Base-by-base conservation (phyloP, 176 grass and related monocot genomes). In the Alopecurus myosuroides region DNA sequence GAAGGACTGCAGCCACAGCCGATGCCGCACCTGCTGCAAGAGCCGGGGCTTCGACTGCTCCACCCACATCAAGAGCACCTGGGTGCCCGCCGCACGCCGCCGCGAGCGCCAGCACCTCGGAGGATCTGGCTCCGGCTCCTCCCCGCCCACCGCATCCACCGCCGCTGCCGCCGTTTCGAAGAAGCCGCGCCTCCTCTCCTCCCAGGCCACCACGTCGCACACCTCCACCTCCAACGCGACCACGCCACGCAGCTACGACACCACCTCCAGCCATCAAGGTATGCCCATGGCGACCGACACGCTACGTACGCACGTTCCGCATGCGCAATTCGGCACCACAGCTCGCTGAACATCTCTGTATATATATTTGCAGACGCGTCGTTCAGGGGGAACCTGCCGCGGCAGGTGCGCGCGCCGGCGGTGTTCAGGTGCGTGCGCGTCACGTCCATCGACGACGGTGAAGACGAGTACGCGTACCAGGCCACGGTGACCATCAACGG, bases 231-330 rank as follows among this genome's bases (percentile, higher is more conserved):
- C 94, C 57, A 99, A 99, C 90, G 90, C 94, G 65, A 94, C 97
- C 82, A 94, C 97, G 2, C 90, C 95, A 0, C 97, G 97, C 52
- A 99, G 97, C 88, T 99, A 88, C 84, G 97, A 97, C 75, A 99
- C 97, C 66, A 97, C 90, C n/a, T 99, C 94, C 68, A 99, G 94
- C 81, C 97, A 94, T 63, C 97, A 97, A 92, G 92, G 94, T 97
- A 72, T 11, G 37, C 63, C 49, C 13, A 42, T n/a, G 58, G 68
- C 22, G 6, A 11, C 57, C 5, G 11, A 11, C 3, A 40, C 3
- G 20, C n/a, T 7, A 23, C 20, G 19, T 35, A n/a, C 20, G 9
- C 70, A 23, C 3, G 6, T 66, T 19, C 25, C 25, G 9, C 60
- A 35, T 81, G 42, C 6, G 78, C 34, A 84, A 76, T 65, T 64